Percentiles rank a stretch among this genome's conserved stretches.
Conservation (phyloP, 805 yeast species). For the Candida endomychidarum region DNA sequence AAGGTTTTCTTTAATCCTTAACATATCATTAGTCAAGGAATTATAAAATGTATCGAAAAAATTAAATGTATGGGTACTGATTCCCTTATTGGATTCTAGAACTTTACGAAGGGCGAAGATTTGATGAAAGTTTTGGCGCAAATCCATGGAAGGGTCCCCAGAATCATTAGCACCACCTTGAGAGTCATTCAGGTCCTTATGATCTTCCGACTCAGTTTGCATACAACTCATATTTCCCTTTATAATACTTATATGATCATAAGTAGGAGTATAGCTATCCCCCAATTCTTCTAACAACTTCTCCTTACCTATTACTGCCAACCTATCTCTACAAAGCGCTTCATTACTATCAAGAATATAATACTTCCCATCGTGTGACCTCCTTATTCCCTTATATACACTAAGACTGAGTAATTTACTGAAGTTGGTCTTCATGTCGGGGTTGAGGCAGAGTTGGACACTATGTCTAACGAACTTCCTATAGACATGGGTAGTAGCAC, state of each 20-base stretch:
- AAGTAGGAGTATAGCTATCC: background rate
- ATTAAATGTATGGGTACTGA: conserved; percentile 1
- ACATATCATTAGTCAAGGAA: conserved; percentile 5
- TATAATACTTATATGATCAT: conserved; percentile 5
- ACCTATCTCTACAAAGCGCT: conserved; percentile 1
- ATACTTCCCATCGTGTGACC: background rate
- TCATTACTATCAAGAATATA: conserved; percentile 3
- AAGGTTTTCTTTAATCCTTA: conserved; percentile 3
- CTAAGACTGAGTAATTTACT: conserved; percentile 7
- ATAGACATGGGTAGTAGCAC: conserved; percentile 1
- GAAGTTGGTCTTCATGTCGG: conserved; percentile 3
- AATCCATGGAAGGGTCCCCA: too few relatives aligned
- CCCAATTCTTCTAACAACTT: background rate
- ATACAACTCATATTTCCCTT: conserved; percentile 6
- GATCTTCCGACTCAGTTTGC: background rate
- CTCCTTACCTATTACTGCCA: background rate
- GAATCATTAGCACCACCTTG: background rate
- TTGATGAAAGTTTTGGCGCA: background rate
- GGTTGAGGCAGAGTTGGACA: conserved; percentile 9
- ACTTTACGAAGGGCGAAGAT: conserved; percentile 5
- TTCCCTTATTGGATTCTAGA: background rate
- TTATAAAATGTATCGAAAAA: conserved; percentile 11
- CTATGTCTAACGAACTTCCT: conserved; percentile 9
- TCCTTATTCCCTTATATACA: conserved; percentile 4
- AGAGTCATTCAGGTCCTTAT: background rate